Conservation (phyloP, 1,284 basidiomycete species). For the Leccinum colubrinum region DNA sequence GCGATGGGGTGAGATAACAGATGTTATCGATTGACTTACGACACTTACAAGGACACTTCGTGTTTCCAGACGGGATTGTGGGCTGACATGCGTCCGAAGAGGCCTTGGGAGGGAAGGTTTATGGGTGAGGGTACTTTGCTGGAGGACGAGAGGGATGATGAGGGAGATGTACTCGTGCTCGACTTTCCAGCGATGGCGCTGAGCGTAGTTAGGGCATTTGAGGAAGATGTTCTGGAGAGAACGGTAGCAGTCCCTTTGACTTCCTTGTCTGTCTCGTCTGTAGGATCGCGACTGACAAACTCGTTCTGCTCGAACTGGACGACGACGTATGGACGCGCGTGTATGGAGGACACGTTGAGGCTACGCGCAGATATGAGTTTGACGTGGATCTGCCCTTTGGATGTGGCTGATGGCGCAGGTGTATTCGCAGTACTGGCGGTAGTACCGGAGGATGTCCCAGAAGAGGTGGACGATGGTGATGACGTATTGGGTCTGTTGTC, state of each 20-base stretch:
- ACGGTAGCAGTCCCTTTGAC: slow-evolving; percentile 76
- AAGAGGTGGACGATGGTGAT: slow-evolving; percentile 43
- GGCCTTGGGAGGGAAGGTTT: slow-evolving; percentile 38
- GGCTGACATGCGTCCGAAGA: slow-evolving; percentile 65
- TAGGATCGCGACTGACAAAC: slow-evolving; percentile 92
- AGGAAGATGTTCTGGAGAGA: slow-evolving; percentile 57
- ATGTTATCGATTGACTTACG: slow-evolving; percentile 10
- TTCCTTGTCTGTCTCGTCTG: slow-evolving; percentile 82
- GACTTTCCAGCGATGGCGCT: slow-evolving; percentile 56
- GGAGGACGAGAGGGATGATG: slow-evolving; percentile 40
- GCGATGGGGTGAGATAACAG: slow-evolving; percentile 17
- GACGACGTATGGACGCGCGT: slow-evolving; percentile 89
- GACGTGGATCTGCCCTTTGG: slow-evolving; percentile 87
- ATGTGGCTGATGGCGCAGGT: slow-evolving; percentile 39
- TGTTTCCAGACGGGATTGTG: slow-evolving; percentile 99
- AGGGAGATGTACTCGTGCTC: slow-evolving; percentile 37
- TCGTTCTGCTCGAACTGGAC: slow-evolving; percentile 99
- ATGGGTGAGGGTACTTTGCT: slow-evolving; percentile 31
- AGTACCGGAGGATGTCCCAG: slow-evolving; percentile 29
- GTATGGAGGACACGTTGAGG: slow-evolving; percentile 70
- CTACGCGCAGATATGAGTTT: slow-evolving; percentile 92
- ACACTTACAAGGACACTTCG: slow-evolving; percentile 91
- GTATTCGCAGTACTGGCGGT: slow-evolving; percentile 28
- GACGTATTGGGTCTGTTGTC: slow-evolving; percentile 37
- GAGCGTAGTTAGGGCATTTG: slow-evolving; percentile 63